Evolutionary conservation across 495 filamentous ascomycete species (phyloP).

Genomic region (Evernia prunastri): DNA sequence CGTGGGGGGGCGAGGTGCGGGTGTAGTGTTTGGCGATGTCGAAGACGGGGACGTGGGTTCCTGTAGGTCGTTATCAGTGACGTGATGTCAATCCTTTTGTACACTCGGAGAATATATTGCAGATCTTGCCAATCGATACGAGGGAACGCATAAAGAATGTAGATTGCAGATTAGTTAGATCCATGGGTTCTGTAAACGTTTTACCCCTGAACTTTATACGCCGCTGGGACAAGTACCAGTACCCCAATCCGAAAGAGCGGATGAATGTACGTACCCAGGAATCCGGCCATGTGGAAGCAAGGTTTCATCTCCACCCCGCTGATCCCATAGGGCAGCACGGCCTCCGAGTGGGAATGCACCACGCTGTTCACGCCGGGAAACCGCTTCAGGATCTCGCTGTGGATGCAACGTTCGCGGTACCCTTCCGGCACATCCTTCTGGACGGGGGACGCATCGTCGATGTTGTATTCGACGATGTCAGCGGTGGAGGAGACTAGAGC

Average conservation of each 20-base stretch:
- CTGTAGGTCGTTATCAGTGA: too few relatives aligned
- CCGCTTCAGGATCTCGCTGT: constrained; percentile 45
- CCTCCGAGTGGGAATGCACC: constrained; percentile 43
- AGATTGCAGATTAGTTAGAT: too few relatives aligned
- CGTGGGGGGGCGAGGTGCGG: neutral
- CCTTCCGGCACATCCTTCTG: constrained; percentile 24
- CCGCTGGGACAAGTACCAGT: too few relatives aligned
- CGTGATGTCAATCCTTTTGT: too few relatives aligned
- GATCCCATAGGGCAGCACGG: constrained; percentile 42
- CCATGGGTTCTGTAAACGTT: too few relatives aligned
- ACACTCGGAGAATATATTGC: too few relatives aligned
- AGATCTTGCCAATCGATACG: too few relatives aligned
- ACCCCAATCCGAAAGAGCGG: too few relatives aligned
- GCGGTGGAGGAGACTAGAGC: constrained; percentile 35
- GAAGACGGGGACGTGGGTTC: neutral
- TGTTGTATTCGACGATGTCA: constrained; percentile 42
- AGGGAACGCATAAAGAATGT: too few relatives aligned
- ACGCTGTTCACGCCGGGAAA: constrained; percentile 39
- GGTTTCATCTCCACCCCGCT: constrained; percentile 36
- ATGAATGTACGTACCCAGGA: constrained; percentile 33
- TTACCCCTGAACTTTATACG: too few relatives aligned
- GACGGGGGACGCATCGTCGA: constrained; percentile 37
- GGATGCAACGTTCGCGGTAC: constrained; percentile 45
- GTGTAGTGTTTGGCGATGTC: neutral
- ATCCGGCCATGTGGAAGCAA: constrained; percentile 44